Evolutionary conservation across 768 basidiomycete genomes (phyloP), one percentile per base, ranked within the genome.

Genomic region (Lactarius sp.): DNA sequence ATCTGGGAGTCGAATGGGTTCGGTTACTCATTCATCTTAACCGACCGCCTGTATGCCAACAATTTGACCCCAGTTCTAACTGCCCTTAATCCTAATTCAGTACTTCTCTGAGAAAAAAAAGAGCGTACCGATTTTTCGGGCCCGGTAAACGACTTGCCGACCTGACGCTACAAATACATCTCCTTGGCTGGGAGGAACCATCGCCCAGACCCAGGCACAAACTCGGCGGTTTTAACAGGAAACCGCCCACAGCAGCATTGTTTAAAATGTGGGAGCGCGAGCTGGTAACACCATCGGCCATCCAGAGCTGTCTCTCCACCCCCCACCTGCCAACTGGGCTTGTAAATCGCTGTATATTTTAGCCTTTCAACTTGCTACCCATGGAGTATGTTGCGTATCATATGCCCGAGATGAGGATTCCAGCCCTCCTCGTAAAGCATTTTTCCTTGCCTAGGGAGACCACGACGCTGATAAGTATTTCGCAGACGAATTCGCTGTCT

Each of bases 321-420:
- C 51, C 51, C 41, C 16, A 33, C 34, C 50, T 42, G 13, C 34
- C 13, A 6, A 41, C 41, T 10, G 12, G 18, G 14, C 37, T 51
- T 55, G 57, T 50, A 59, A 36, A 59, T 41, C 52, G 27, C 27
- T 27, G 20, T 64, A 22, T 55, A 60, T 47, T 55, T 55, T 50
- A 44, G 4, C 22, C 6, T 55, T 36, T 12, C 39, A 27, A 22
- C 44, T 12, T 39, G 2, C 33, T 39, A 54, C 16, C 4, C 47
- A 64, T 64, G 63, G 53, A 51, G 44, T 27, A 60, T 44, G 14
- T 59, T 52, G 49, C 37, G 20, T 33, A 53, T 33, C 16, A 31
- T 18, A 22, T 54, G n/a, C 62, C 57, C 20, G 36, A 63, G 18
- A 22, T 31, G 5, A 44, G 59, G 34, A 22, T 36, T 37, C 31